Percentiles rank a stretch among this genome's conserved stretches.
Evolutionary conservation across 1,284 basidiomycete genomes (phyloP).

Genomic region (Psilocybe mexicana): DNA sequence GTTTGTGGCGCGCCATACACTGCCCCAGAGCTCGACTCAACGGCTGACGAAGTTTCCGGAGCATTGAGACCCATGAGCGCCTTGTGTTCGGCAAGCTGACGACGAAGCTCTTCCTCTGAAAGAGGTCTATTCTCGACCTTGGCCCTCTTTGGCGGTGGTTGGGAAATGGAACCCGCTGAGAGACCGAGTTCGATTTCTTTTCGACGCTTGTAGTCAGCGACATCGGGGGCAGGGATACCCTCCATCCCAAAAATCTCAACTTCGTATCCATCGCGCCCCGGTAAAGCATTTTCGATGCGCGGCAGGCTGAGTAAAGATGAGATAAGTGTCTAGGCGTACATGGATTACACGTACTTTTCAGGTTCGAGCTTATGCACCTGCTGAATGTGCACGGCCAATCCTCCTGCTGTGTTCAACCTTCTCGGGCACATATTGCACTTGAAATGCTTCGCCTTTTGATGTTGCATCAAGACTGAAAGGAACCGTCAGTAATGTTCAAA

Average conservation of each 20-base stretch:
- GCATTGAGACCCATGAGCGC: slow-evolving; percentile 80
- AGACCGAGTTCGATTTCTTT: slow-evolving; percentile 92
- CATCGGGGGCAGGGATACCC: slow-evolving; percentile 92
- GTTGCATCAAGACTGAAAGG: slow-evolving; percentile 87
- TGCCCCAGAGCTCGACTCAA: slow-evolving; percentile 38
- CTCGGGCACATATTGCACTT: slow-evolving; percentile 96
- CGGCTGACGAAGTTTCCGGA: slow-evolving; percentile 18
- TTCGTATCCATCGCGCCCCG: slow-evolving; percentile 96
- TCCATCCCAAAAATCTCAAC: slow-evolving; percentile 99
- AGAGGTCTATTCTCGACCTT: slow-evolving; percentile 83
- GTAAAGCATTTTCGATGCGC: slow-evolving; percentile 94
- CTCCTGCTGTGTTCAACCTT: slow-evolving; percentile 95
- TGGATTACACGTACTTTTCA: slow-evolving; percentile 73
- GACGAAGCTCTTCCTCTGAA: slow-evolving; percentile 81
- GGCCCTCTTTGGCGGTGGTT: slow-evolving; percentile 78
- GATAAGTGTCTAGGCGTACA: not conserved
- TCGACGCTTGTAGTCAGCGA: slow-evolving; percentile 92
- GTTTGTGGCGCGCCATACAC: slow-evolving; percentile 71
- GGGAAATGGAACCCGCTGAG: slow-evolving; percentile 75
- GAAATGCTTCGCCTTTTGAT: slow-evolving; percentile 99
- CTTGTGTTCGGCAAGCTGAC: slow-evolving; percentile 88
- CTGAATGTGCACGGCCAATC: slow-evolving; percentile 97
- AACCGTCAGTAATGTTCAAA: not conserved
- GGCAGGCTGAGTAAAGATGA: slow-evolving; percentile 47
- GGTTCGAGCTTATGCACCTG: slow-evolving; percentile 98